Base-by-base conservation (phyloP, 306 rosid genomes). In the Lathyrus sativus region DNA sequence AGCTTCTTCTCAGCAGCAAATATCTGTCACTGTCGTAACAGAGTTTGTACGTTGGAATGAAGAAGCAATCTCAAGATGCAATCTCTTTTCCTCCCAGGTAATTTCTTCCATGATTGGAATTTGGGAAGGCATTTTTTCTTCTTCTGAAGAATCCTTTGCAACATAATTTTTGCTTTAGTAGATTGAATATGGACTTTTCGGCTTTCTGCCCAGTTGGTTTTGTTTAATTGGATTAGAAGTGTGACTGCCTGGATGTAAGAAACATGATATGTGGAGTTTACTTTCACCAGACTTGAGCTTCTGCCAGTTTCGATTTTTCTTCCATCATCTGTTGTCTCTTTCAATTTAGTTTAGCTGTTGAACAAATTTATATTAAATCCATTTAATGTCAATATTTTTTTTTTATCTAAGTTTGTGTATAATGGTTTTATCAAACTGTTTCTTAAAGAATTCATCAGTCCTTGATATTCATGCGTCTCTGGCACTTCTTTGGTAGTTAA, bases 11-110 rank as follows among this genome's bases (percentile, higher is more conserved):
- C 92, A 86, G 77, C 97, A 84, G 73, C 97, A 91, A 88, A 90
- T 95, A 80, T 95, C 99, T 80, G 97, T 95, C 62, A 88, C 99
- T 70, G 91, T 91, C 76, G 96, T 95, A 49, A 95, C 99, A 68
- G 97, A 95, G 85, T 91, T 95, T 85, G 96, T 88, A 53, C 95
- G 95, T 17, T 95, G 99, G 99, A 95, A 95, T 81, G 99, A 95
- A 84, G 99, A 95, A 85, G 96, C 99, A 78, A 83, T 95, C 80
- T 53, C 96, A 72, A 81, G 97, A 87, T 95, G 99, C 89, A 85
- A 81, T 78, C 72, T 95, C 77, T 91, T 95, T 79, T 83, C 97
- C 68, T 81, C 97, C 74, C 99, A 91, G 85, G 99, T 90, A 83
- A 77, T 73, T 68, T 26, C 39, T 63, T 67, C 9, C 49, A 26